Evolutionary conservation across 2,329 filamentous ascomycete genomes (phyloP), one percentile per base, ranked within the genome.

Genomic region (Aspergillus pseudoterreus): DNA sequence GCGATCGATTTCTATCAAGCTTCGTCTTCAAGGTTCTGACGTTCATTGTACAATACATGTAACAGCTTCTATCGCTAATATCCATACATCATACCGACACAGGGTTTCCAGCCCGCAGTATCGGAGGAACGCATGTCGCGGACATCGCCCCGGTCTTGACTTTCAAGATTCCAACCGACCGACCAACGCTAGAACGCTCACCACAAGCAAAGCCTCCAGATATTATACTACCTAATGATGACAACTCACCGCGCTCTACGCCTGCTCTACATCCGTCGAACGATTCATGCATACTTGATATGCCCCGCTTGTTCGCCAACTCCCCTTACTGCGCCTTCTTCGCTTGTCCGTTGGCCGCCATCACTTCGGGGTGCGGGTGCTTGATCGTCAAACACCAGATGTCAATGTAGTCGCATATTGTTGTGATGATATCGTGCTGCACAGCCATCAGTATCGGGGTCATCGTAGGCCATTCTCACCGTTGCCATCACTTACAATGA

Each of bases 321-420:
- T 45, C 12, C 43, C 33, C 50, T 54, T 58, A 66, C 45, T 49
- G 50, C 38, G 55, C 59, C 55, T 69, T 69, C 57, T 69, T 69
- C 15, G 55, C 49, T 17, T 59, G 41, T 19, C 57, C 61, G 46
- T 64, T 68, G 30, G 51, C 38, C 47, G 63, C 56, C 51, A 69
- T 61, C 51, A 77, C 75, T 50, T 78, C 75, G 33, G 76, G 67
- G 54, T 79, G 78, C 0, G 83, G 83, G 63, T 97, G 86, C 81
- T 99, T 99, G 75, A 99, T 99, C 1, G 89, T 95, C 69, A 99
- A 78, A 69, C 94, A 99, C 90, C 91, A 97, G 60, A 99, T 99
- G 69, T 99, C 94, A 55, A 97, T 80, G 70, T 95, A 96, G 70
- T 99, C 94, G 74, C 94, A 99, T 62, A 99, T 97, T 27, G 90